phyloP scores from a whole-genome alignment of 2,329 filamentous ascomycete species.

The Fusarium ramigenum region DNA sequence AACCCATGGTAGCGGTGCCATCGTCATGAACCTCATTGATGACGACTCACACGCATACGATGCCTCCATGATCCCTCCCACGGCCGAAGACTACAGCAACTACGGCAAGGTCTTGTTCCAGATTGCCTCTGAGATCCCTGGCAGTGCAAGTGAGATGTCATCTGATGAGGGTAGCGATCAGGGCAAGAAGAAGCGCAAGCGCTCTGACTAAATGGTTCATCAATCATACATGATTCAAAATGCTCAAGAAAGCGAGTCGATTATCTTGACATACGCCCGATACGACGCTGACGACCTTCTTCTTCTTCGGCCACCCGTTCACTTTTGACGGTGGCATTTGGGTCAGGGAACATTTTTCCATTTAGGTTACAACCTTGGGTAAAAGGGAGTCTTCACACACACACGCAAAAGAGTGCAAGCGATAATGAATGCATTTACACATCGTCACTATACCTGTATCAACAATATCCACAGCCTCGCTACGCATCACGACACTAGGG shows the following conservation, averaged over 20 bases:
- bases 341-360: conserved; percentile 41
- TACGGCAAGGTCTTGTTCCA: conserved; percentile 85
- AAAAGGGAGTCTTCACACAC: conserved; percentile 48
- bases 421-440: conserved; percentile 53
- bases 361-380: conserved; percentile 45
- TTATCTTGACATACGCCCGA: conserved; percentile 45
- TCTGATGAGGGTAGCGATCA: conserved; percentile 62
- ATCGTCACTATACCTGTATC: conserved; percentile 57
- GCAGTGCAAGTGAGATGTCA: conserved; percentile 68
- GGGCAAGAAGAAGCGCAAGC: conserved; percentile 76
- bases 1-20: conserved; percentile 89
- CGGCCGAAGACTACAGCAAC: conserved; percentile 70
- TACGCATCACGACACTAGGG: conserved; percentile 42
- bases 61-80: conserved; percentile 54
- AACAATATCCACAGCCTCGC: conserved; percentile 48
- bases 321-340: conserved; percentile 42
- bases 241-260: conserved; percentile 35
- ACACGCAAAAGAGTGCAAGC: conserved; percentile 48
- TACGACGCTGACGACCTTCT: conserved; percentile 47
- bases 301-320: conserved; percentile 41
- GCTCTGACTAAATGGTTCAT: conserved; percentile 64
- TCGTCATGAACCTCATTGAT: conserved; percentile 90
- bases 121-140: conserved; percentile 77
- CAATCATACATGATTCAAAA: conserved; percentile 23
- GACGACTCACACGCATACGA: conserved; percentile 62